phyloP scores from a whole-genome alignment of 768 basidiomycete genomes.

The Serendipita vermifera region DNA sequence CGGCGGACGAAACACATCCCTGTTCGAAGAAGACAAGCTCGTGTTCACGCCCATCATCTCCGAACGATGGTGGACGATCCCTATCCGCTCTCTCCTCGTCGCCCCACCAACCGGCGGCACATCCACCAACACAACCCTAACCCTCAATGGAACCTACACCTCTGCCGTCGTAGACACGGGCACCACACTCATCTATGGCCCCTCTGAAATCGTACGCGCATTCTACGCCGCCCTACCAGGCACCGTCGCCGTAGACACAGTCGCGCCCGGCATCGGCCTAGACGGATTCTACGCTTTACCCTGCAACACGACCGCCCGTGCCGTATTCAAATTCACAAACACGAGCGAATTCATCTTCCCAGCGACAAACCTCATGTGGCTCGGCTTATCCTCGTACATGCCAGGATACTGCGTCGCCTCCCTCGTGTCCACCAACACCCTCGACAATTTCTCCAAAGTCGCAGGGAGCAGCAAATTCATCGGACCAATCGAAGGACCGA shows the following conservation, averaged over 20 bases:
- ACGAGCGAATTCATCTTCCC: neutral
- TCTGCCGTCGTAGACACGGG: neutral
- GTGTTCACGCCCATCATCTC: neutral
- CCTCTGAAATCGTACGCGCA: neutral
- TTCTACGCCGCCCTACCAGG: slow-evolving; percentile 4
- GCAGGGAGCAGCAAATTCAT: too few species aligned
- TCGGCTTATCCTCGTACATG: neutral
- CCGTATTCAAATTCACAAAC: neutral
- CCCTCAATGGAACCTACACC: neutral
- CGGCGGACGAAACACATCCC: neutral
- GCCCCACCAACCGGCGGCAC: too few species aligned
- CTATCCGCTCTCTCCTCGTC: neutral
- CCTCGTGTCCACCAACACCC: neutral
- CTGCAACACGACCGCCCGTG: neutral
- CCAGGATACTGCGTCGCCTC: neutral
- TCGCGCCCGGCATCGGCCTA: neutral
- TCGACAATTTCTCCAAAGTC: neutral
- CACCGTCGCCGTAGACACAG: neutral
- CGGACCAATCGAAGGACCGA: too few species aligned
- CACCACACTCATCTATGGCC: neutral
- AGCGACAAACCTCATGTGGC: neutral
- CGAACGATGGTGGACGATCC: neutral
- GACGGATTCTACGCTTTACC: neutral
- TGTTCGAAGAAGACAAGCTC: slow-evolving; percentile 3
- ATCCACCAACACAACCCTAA: neutral